Conservation (phyloP, 2,329 filamentous ascomycete genomes). For the Fusarium sp. region DNA sequence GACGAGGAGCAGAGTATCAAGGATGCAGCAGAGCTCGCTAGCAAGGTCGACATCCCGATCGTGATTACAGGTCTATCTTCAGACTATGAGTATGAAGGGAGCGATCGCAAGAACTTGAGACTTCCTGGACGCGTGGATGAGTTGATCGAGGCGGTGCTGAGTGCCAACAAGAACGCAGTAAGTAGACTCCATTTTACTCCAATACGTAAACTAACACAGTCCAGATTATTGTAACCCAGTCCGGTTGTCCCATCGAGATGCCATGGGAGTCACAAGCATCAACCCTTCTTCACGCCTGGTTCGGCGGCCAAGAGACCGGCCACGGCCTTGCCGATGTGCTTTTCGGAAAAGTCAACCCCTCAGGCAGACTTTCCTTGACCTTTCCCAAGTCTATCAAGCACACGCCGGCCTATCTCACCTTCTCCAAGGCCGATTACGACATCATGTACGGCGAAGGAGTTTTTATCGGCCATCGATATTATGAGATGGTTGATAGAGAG, state of each 20-base stretch:
- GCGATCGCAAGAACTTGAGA: slow-evolving; percentile 77
- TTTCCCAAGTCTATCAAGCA: slow-evolving; percentile 73
- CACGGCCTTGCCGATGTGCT: slow-evolving; percentile 44
- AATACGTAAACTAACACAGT: not conserved
- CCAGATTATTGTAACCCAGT: slow-evolving; percentile 34
- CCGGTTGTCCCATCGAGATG: slow-evolving; percentile 63
- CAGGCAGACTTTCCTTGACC: slow-evolving; percentile 72
- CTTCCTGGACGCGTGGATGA: slow-evolving; percentile 70
- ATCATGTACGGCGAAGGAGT: slow-evolving; percentile 79
- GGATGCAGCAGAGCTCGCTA: slow-evolving; percentile 44
- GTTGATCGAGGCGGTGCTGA: slow-evolving; percentile 65
- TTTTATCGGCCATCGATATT: slow-evolving; percentile 79
- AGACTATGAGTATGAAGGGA: slow-evolving; percentile 59
- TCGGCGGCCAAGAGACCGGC: slow-evolving; percentile 41
- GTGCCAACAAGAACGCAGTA: slow-evolving; percentile 67
- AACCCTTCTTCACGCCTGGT: slow-evolving; percentile 42
- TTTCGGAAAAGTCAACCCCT: slow-evolving; percentile 39
- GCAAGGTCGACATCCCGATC: slow-evolving; percentile 66
- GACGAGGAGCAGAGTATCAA: slow-evolving; percentile 47
- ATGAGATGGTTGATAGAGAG: slow-evolving; percentile 60
- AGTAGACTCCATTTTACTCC: slow-evolving; percentile 50
- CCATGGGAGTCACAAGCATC: slow-evolving; percentile 52
- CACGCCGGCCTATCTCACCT: slow-evolving; percentile 78
- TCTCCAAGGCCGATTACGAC: slow-evolving; percentile 70
- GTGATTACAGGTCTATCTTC: slow-evolving; percentile 66